phyloP scores from a whole-genome alignment of 768 basidiomycete species.

The Inosperma sp. region DNA sequence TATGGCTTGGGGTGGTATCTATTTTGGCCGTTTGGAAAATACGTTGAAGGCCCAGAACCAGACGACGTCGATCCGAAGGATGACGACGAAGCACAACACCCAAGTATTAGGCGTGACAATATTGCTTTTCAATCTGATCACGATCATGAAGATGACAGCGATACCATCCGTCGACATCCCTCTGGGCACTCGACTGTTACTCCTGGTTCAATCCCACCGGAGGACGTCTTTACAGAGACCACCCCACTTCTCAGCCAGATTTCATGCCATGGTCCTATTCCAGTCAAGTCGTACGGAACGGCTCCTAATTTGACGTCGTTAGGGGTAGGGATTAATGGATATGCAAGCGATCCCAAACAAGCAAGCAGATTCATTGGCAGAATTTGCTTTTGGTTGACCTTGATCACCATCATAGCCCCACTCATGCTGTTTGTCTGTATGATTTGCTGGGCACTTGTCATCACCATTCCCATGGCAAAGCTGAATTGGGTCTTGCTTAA shows the following conservation, averaged over 20 bases:
- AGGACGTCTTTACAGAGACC: conserved; percentile 40
- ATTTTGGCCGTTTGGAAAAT: conserved; percentile 98
- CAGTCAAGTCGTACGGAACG: conserved; percentile 72
- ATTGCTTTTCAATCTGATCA: conserved; percentile 32
- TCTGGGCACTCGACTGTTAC: conserved; percentile 40
- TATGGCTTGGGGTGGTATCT: conserved; percentile 96
- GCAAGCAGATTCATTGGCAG: conserved; percentile 54
- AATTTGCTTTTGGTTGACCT: conserved; percentile 75
- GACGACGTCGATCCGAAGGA: conserved; percentile 36
- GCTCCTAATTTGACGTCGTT: conserved; percentile 31
- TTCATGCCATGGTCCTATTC: conserved; percentile 31
- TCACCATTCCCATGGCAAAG: conserved; percentile 98
- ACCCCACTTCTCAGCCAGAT: conserved; percentile 40
- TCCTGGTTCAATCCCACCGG: conserved; percentile 33
- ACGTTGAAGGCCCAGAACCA: conserved; percentile 72
- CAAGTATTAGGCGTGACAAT: conserved; percentile 32
- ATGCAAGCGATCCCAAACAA: conserved; percentile 31
- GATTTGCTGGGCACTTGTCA: conserved; percentile 91
- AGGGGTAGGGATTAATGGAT: conserved; percentile 26
- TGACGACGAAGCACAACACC: conserved; percentile 29
- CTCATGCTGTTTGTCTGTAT: conserved; percentile 83
- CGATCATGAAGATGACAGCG: conserved; percentile 13
- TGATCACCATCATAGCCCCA: conserved; percentile 79
- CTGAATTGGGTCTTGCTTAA: conserved; percentile 93
- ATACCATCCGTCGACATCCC: conserved; percentile 33